phyloP scores from a whole-genome alignment of 2,329 filamentous ascomycete species.

The Microthyrium microscopicum region DNA sequence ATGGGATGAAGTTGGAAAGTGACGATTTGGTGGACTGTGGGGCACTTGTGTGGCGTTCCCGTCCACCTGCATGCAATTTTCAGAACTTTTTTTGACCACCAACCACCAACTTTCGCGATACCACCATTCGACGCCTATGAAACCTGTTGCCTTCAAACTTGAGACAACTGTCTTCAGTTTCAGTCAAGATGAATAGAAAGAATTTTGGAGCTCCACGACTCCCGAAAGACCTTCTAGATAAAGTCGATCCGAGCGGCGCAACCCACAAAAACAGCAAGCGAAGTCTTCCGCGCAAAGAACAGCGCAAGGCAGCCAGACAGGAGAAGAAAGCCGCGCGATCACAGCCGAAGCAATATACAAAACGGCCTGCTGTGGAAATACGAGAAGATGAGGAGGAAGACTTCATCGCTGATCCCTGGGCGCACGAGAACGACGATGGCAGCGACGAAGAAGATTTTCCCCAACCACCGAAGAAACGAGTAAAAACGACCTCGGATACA shows the following conservation, averaged over 20 bases:
- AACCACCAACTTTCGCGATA: neutral
- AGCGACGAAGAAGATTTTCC: too few relatives aligned
- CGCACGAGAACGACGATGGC: too few relatives aligned
- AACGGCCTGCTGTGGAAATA: slow-evolving; percentile 15
- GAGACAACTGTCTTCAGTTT: too few relatives aligned
- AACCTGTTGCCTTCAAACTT: too few relatives aligned
- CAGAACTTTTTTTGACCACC: slow-evolving; percentile 2
- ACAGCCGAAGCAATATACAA: slow-evolving; percentile 6
- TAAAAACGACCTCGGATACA: too few relatives aligned
- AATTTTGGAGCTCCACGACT: slow-evolving; percentile 23
- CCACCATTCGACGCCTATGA: too few relatives aligned
- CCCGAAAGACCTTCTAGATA: slow-evolving; percentile 27
- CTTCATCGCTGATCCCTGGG: too few relatives aligned
- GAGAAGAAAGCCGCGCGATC: slow-evolving; percentile 34
- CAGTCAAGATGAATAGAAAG: slow-evolving; percentile 1
- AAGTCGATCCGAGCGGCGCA: slow-evolving; percentile 18
- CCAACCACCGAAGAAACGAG: too few relatives aligned
- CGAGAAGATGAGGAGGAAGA: slow-evolving; percentile 17
- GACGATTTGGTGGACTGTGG: too few relatives aligned
- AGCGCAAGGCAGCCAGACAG: slow-evolving; percentile 47
- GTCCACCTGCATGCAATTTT: too few relatives aligned
- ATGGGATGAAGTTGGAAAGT: slow-evolving; percentile 4
- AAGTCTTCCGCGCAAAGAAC: slow-evolving; percentile 38
- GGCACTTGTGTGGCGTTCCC: too few relatives aligned
- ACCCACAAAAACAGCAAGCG: slow-evolving; percentile 8